Percentiles rank a stretch among this genome's conserved stretches.
Conservation (phyloP, 257 asterid genomes). For the Przewalskia tangutica region DNA sequence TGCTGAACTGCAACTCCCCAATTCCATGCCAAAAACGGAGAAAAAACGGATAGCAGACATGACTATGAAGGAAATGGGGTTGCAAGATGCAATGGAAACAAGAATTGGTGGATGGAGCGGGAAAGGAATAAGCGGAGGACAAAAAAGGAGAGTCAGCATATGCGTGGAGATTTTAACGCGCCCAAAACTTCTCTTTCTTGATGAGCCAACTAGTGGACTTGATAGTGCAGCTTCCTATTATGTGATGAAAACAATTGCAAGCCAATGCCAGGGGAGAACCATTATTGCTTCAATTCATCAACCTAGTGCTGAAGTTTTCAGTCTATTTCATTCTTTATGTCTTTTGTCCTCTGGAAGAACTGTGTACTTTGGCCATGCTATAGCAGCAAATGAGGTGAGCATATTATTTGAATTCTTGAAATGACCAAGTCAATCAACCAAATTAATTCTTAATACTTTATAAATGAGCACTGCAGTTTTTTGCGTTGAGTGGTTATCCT, state of each 20-base stretch:
- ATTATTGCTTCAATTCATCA: slow-evolving; percentile 21
- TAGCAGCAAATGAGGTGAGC: slow-evolving; percentile 15
- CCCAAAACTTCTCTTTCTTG: slow-evolving; percentile 55
- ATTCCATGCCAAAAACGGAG: slow-evolving; percentile 9
- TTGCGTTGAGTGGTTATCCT: slow-evolving; percentile 18
- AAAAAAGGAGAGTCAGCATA: slow-evolving; percentile 54
- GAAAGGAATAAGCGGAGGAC: slow-evolving; percentile 54
- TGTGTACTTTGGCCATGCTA: slow-evolving; percentile 16
- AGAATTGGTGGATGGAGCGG: slow-evolving; percentile 30
- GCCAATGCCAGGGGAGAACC: slow-evolving; percentile 11
- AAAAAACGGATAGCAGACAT: slow-evolving; percentile 17
- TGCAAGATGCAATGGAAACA: slow-evolving; percentile 15
- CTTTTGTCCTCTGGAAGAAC: slow-evolving; percentile 19
- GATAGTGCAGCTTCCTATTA: slow-evolving; percentile 46
- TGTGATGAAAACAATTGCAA: slow-evolving; percentile 15
- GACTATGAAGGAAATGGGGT: slow-evolving; percentile 18
- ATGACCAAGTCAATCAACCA: background rate
- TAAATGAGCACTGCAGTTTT: slow-evolving; percentile 14
- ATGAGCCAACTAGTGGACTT: slow-evolving; percentile 64
- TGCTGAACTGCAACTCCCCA: slow-evolving; percentile 22
- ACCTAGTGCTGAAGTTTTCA: slow-evolving; percentile 20
- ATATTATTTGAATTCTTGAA: background rate
- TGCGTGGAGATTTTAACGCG: slow-evolving; percentile 49
- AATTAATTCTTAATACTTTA: too few relatives aligned
- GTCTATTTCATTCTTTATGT: slow-evolving; percentile 11